Base-by-base conservation (phyloP, 495 filamentous ascomycete species). In the Chaetomium tenue region DNA sequence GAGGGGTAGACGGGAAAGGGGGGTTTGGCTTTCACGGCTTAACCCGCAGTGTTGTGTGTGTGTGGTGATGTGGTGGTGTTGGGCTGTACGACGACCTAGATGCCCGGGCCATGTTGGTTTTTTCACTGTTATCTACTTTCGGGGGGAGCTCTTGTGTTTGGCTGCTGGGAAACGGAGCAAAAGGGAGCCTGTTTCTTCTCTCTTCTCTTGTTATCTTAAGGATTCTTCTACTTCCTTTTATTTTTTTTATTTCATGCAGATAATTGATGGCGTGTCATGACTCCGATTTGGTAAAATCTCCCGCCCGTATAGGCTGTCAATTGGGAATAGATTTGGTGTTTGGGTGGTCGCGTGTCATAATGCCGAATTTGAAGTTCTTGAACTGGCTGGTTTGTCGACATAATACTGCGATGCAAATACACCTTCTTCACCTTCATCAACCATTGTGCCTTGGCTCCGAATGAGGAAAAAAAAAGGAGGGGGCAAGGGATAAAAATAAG, bases 181-280 rank as follows among this genome's bases (percentile, higher is more conserved):
- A 57, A 63, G 55, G 56, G 62, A 58, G 57, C 60, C 51, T 61
- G 60, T 63, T 53, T 66, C 51, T 58, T 66, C 50, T 54, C 53
- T 54, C 25, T 51, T 51, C 13, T 58, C 5, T 30, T n/a, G 26
- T 56, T 61, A 47, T 56, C 23, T 50, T 20, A 23, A 44, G 16
- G 22, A 6, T 61, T 30, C 20, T 51, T 22, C 15, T 56, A 5
- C 2, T 39, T 33, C 28, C 42, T 11, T 48, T 57, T 56, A 54
- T 37, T 37, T 11, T 48, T 57, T 60, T 60, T 11, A 44, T 48
- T 56, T 48, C 61, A 48, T 50, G 61, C 44, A 63, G 28, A 63
- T 63, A 56, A 57, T 63, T 63, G 52, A 63, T 11, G 51, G 39
- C 22, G 52, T 61, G 37, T 39, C 48, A 56, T 48, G 60, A 55